These are phyloP conservation scores for Trichophyton mentagrophytes DNA, from an alignment of 2,329 filamentous ascomycete species.

Conservation along the genomic window DNA sequence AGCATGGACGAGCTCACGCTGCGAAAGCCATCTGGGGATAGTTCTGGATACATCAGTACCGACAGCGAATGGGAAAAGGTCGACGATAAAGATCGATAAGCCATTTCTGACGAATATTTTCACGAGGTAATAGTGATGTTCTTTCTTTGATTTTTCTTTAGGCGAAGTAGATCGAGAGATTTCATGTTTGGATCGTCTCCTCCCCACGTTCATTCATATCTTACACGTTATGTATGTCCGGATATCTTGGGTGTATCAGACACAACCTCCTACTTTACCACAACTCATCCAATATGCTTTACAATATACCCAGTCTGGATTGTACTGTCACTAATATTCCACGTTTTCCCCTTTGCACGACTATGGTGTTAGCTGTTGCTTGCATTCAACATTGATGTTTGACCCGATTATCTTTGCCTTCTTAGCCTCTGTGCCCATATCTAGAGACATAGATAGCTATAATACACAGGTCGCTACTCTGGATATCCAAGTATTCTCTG, in stretches of 20 bases:
- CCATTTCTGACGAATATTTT: neutral
- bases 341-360: neutral
- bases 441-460: neutral
- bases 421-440: neutral
- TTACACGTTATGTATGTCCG: conserved; percentile 8
- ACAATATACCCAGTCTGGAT: neutral
- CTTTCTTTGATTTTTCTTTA: conserved; percentile 2
- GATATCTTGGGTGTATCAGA: conserved; percentile 13
- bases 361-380: neutral
- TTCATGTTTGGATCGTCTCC: neutral
- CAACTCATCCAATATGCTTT: conserved; percentile 9
- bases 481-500: neutral
- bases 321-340: no score
- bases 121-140: neutral
- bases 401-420: neutral
- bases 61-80: conserved; percentile 98
- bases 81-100: conserved; percentile 49
- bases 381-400: neutral
- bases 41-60: conserved; percentile 54
- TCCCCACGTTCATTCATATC: neutral
- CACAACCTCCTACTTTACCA: conserved; percentile 7
- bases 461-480: neutral
- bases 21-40: conserved; percentile 31
- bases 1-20: conserved; percentile 29
- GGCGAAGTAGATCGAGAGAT: conserved; percentile 5